phyloP scores from a whole-genome alignment of 345 rosid genomes.

The Garcia nutans region DNA sequence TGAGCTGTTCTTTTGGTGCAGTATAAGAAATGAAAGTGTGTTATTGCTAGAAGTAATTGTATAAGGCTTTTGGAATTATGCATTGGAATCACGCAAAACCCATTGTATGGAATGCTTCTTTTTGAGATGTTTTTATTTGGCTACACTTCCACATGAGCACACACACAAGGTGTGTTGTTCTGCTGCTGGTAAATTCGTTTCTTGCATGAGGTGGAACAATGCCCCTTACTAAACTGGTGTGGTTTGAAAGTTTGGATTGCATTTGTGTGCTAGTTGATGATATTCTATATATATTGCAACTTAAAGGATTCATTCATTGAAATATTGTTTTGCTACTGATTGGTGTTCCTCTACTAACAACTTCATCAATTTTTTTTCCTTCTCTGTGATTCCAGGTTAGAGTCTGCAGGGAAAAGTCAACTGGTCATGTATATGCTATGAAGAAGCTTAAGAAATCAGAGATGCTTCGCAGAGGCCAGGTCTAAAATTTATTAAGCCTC shows the following conservation, averaged over 20 bases:
- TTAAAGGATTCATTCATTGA: background rate
- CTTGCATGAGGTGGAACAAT: background rate
- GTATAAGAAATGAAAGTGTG: background rate
- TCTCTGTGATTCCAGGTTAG: constrained; percentile 57
- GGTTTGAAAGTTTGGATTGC: background rate
- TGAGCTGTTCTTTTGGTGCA: background rate
- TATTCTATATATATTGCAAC: background rate
- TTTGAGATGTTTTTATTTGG: background rate
- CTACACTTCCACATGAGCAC: background rate
- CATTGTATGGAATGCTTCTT: background rate
- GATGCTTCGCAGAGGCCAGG: constrained; percentile 98
- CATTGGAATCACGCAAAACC: background rate
- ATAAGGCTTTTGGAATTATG: background rate
- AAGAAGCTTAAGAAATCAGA: constrained; percentile 89
- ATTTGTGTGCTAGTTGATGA: background rate
- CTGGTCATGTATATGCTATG: constrained; percentile 96
- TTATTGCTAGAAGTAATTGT: background rate
- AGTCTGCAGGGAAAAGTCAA: constrained; percentile 78
- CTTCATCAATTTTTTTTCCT: background rate
- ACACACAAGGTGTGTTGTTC: background rate
- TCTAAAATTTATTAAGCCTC: constrained; percentile 13
- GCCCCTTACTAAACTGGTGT: background rate
- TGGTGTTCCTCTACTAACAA: background rate
- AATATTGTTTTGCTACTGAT: background rate
- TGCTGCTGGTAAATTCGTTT: background rate